Evolutionary conservation across 2,329 filamentous ascomycete species (phyloP).

Genomic region (Neofusicoccum umdonicola): DNA sequence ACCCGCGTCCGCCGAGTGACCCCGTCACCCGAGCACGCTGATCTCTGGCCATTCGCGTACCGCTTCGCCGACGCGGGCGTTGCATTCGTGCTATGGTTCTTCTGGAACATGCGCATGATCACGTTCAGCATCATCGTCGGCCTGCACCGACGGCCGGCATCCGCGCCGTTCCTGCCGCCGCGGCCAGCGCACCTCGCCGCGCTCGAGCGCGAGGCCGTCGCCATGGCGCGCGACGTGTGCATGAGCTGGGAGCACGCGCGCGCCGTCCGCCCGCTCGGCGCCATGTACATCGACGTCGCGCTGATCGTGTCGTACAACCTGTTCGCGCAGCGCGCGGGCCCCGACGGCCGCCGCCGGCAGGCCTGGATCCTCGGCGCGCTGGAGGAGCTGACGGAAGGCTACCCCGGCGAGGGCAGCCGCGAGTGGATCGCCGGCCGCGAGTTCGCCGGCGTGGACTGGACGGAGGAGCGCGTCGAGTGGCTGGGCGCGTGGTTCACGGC

Average conservation of each 20-base stretch:
- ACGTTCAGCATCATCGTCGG: neutral
- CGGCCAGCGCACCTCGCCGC: neutral
- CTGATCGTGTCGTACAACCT: constrained; percentile 11
- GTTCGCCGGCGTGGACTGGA: neutral
- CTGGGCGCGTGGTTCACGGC: constrained; percentile 4
- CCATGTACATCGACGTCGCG: constrained; percentile 16
- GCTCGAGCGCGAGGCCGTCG: neutral
- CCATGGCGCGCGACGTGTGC: neutral
- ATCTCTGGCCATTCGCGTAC: neutral
- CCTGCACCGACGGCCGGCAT: neutral
- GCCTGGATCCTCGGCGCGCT: neutral
- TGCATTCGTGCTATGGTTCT: constrained; percentile 14
- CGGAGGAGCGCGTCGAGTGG: neutral
- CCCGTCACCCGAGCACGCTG: neutral
- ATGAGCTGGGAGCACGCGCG: constrained; percentile 9
- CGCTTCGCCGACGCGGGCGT: constrained; percentile 8
- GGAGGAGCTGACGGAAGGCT: neutral
- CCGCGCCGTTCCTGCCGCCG: neutral
- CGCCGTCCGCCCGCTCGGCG: constrained; percentile 1
- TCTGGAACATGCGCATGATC: constrained; percentile 15
- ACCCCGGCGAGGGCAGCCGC: neutral
- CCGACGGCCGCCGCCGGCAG: neutral
- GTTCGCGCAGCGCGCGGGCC: neutral
- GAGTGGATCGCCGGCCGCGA: neutral
- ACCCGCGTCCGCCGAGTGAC: neutral